A percentile compares a stretch with the other conserved stretches of the same genome.
Evolutionary conservation across 148 eudicot species (phyloP).

Genomic region (Chenopodium album): DNA sequence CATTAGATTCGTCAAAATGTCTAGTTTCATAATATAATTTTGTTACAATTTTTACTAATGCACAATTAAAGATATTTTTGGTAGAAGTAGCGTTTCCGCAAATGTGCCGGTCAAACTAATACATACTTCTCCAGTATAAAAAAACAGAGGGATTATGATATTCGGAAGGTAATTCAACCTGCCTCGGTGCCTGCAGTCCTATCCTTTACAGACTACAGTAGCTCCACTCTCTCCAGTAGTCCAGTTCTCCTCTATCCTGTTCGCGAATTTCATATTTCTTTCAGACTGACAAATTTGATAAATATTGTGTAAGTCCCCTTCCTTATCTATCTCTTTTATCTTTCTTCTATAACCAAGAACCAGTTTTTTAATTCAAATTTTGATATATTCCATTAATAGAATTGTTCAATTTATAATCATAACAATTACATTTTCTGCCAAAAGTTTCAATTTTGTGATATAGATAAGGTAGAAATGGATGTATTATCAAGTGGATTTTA

Average conservation of each 20-base stretch:
- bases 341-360: background rate
- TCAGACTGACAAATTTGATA: background rate
- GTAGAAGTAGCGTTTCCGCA: too few relatives aligned
- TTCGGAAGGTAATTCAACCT: too few relatives aligned
- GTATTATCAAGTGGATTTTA: slow-evolving; percentile 26
- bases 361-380: background rate
- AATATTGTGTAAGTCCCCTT: background rate
- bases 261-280: background rate
- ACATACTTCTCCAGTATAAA: too few relatives aligned
- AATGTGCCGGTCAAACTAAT: too few relatives aligned
- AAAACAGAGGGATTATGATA: too few relatives aligned
- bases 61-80: too few relatives aligned
- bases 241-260: background rate
- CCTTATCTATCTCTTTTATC: background rate
- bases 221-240: too few relatives aligned
- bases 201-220: too few relatives aligned
- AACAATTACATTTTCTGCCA: background rate
- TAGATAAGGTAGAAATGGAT: slow-evolving; percentile 25
- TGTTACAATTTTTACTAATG: too few relatives aligned
- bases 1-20: too few relatives aligned
- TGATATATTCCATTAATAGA: background rate
- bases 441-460: background rate
- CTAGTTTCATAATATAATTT: too few relatives aligned
- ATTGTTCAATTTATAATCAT: background rate
- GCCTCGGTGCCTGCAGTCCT: too few relatives aligned